These are phyloP conservation scores for Crithidia thermophila DNA, from an alignment of 208 protist genomes.

Conservation along the genomic window DNA sequence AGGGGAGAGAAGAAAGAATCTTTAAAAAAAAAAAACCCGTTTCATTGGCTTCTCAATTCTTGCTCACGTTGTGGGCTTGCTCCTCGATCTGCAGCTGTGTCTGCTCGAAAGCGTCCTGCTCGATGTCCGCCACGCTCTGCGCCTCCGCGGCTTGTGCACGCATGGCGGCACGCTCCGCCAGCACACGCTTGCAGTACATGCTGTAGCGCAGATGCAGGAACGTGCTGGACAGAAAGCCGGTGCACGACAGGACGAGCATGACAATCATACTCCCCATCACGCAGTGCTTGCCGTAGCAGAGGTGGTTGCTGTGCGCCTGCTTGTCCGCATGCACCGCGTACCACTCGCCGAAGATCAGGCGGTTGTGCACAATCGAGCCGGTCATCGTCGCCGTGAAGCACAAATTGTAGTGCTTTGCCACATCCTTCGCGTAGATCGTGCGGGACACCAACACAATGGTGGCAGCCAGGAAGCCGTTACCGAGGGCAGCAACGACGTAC, in stretches of 20 bases:
- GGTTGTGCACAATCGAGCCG: slow-evolving; percentile 54
- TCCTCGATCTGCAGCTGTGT: too few species aligned
- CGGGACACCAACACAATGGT: slow-evolving; percentile 53
- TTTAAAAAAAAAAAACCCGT: too few species aligned
- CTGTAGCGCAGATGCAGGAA: slow-evolving; percentile 44
- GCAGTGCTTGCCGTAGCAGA: slow-evolving; percentile 47
- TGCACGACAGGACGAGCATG: slow-evolving; percentile 33
- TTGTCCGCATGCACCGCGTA: slow-evolving; percentile 64
- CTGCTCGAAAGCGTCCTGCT: too few species aligned
- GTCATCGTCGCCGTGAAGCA: slow-evolving; percentile 41
- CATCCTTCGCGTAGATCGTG: slow-evolving; percentile 68
- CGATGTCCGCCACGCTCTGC: too few species aligned
- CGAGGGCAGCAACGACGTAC: slow-evolving; percentile 50
- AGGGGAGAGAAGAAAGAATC: too few species aligned
- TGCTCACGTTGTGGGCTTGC: too few species aligned
- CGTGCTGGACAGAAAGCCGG: slow-evolving; percentile 34
- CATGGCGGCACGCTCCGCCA: slow-evolving; percentile 54
- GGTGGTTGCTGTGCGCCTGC: slow-evolving; percentile 27
- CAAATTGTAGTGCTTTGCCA: slow-evolving; percentile 78
- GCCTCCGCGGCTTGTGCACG: slow-evolving; percentile 17
- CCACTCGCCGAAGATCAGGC: slow-evolving; percentile 73
- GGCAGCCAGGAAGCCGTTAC: slow-evolving; percentile 56
- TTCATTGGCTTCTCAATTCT: too few species aligned
- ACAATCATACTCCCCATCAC: slow-evolving; percentile 53
- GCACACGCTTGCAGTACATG: slow-evolving; percentile 34